phyloP scores from a whole-genome alignment of 176 grass and related monocot species.

The Zea luxurians region DNA sequence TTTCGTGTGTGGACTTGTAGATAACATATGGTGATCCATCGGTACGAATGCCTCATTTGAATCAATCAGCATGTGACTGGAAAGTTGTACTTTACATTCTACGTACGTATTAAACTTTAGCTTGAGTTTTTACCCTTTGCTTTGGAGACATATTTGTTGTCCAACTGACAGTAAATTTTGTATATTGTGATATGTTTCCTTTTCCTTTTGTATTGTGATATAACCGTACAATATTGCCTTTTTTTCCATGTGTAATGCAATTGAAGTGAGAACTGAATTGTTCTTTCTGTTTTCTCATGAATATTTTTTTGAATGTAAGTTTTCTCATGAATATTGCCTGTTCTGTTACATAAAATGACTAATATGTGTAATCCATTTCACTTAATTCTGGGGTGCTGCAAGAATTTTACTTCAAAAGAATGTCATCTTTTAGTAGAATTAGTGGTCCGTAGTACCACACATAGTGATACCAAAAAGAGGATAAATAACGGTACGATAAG shows the following conservation, averaged over 20 bases:
- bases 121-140: neutral
- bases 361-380: neutral
- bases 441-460: neutral
- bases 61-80: conserved; percentile 80
- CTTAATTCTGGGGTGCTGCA: neutral
- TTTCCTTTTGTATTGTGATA: neutral
- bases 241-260: neutral
- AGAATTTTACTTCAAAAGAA: conserved; percentile 9
- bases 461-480: neutral
- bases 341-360: neutral
- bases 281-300: neutral
- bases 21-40: conserved; percentile 99
- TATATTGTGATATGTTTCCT: neutral
- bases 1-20: conserved; percentile 49
- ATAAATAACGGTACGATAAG: conserved; percentile 5
- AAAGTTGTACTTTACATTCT: conserved; percentile 81
- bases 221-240: neutral
- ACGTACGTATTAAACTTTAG: conserved; percentile 52
- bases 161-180: neutral
- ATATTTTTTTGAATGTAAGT: no score
- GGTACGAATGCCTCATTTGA: conserved; percentile 69
- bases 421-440: conserved; percentile 1
- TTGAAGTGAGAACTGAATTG: neutral
- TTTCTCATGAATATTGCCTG: neutral
- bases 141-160: conserved; percentile 26